Base-by-base conservation (phyloP, 805 yeast species). In the Saccharomycopsis olivae region DNA sequence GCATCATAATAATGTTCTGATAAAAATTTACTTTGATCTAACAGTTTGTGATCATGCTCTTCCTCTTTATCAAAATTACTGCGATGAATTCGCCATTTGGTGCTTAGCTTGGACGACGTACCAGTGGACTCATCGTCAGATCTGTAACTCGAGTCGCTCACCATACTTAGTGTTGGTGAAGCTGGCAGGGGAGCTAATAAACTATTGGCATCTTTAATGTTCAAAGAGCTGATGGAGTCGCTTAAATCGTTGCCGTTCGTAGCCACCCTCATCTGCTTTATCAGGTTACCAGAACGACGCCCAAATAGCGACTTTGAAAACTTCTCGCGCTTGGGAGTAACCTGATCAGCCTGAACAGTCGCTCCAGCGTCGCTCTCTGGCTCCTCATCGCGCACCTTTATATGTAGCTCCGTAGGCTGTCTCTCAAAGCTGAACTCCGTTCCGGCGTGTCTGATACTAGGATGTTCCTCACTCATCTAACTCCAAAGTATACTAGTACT, bases 51-150 rank as follows among this genome's bases (percentile, higher is more conserved):
- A 15, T 43, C 42, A 3, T 25, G 15, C 15, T 41, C 46, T 19
- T 43, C 47, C 4, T 15, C 24, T 28, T 46, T 43, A 18, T 46
- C 49, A n/a, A 39, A 37, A 31, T 46, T 39, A 20, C 39, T 39
- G n/a, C 29, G 18, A 13, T 18, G 27, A 14, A 37, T 24, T 11
- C 23, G 33, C 47, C 47, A 43, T 27, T 36, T 43, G 13, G 29
- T 35, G 35, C 36, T 38, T 15, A 44, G 16, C 21, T 36, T 40
- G 17, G 47, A 40, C 2, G 39, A 29, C 19, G 17, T 31, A 20
- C 17, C 20, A 13, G 11, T 14, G 14, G 34, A 11, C 6, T 21
- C 25, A 8, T 31, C 40, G 20, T 43, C 40, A 4, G 38, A 36
- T 8, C n/a, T n/a, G 18, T 17, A 27, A 15, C 35, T 32, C 9